Percentiles rank a stretch among this genome's conserved stretches.
Conservation (phyloP, 2,329 filamentous ascomycete species). For the Achaetomium macrosporum region DNA sequence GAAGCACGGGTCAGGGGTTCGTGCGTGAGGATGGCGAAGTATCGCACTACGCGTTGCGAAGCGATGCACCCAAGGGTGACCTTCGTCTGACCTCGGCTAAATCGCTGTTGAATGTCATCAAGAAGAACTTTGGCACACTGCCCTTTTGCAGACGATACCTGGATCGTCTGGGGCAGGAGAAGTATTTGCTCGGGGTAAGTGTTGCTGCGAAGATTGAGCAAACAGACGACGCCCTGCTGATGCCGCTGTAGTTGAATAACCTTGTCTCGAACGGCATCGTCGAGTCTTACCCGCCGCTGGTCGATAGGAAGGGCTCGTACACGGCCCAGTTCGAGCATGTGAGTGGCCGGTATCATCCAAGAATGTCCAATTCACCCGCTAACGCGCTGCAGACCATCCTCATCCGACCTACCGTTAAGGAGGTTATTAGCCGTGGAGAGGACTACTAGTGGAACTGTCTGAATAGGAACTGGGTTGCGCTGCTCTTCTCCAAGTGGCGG, state of each 20-base stretch:
- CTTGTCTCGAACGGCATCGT: slow-evolving; percentile 78
- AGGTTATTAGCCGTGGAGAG: slow-evolving; percentile 79
- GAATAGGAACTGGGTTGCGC: slow-evolving; percentile 9
- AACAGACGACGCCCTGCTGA: not conserved
- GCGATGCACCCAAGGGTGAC: slow-evolving; percentile 68
- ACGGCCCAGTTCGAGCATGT: slow-evolving; percentile 94
- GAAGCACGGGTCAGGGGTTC: slow-evolving; percentile 84
- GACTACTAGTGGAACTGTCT: slow-evolving; percentile 57
- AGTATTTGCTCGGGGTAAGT: slow-evolving; percentile 81
- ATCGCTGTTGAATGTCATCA: slow-evolving; percentile 79
- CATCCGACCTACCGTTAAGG: slow-evolving; percentile 74
- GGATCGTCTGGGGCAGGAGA: slow-evolving; percentile 88
- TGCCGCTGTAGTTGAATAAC: slow-evolving; percentile 63
- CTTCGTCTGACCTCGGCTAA: slow-evolving; percentile 77
- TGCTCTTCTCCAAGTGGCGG: slow-evolving; percentile 32
- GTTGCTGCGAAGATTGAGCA: not conserved
- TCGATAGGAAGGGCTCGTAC: slow-evolving; percentile 90
- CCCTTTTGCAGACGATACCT: slow-evolving; percentile 88
- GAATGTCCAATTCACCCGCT: not conserved
- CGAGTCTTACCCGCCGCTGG: slow-evolving; percentile 82
- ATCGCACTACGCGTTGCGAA: slow-evolving; percentile 77
- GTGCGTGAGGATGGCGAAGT: slow-evolving; percentile 84
- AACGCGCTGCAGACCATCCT: slow-evolving; percentile 58
- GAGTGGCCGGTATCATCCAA: slow-evolving; percentile 37
- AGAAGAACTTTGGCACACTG: slow-evolving; percentile 92